These are phyloP conservation scores for Leishmania arabica DNA, from an alignment of 208 protist species.

Conservation along the genomic window DNA sequence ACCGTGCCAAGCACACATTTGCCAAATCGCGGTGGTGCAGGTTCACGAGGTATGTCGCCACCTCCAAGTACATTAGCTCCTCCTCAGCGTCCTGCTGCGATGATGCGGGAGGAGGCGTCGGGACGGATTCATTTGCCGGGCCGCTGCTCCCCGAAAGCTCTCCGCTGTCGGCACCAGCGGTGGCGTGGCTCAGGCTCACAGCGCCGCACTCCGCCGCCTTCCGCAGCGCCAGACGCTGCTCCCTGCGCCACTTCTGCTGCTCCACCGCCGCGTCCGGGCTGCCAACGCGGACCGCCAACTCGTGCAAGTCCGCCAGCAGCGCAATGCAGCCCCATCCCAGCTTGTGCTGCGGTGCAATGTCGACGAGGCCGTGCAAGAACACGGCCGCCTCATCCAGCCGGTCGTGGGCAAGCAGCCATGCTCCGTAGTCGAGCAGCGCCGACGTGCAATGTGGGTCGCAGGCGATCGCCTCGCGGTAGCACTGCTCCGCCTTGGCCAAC, in stretches of 20 bases:
- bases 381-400: constrained; percentile 86
- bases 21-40: constrained; percentile 77
- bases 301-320: constrained; percentile 64
- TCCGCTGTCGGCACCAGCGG: neutral
- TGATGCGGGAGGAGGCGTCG: neutral
- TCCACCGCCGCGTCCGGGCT: constrained; percentile 42
- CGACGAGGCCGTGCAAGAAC: constrained; percentile 82
- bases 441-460: constrained; percentile 55
- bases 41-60: constrained; percentile 60
- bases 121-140: neutral
- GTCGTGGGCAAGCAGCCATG: constrained; percentile 78
- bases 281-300: constrained; percentile 50
- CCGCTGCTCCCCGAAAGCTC: neutral
- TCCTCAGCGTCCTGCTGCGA: constrained; percentile 12
- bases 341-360: constrained; percentile 41
- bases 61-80: constrained; percentile 35
- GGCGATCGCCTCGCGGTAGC: constrained; percentile 88
- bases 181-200: neutral
- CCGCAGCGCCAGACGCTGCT: constrained; percentile 55
- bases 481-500: constrained; percentile 84
- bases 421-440: constrained; percentile 77
- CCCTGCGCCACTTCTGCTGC: constrained; percentile 52
- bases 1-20: constrained; percentile 70
- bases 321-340: constrained; percentile 76
- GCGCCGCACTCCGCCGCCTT: constrained; percentile 40